These are phyloP conservation scores for Aegilops sharonensis DNA, from an alignment of 176 grass and related monocot species.

Conservation along the genomic window DNA sequence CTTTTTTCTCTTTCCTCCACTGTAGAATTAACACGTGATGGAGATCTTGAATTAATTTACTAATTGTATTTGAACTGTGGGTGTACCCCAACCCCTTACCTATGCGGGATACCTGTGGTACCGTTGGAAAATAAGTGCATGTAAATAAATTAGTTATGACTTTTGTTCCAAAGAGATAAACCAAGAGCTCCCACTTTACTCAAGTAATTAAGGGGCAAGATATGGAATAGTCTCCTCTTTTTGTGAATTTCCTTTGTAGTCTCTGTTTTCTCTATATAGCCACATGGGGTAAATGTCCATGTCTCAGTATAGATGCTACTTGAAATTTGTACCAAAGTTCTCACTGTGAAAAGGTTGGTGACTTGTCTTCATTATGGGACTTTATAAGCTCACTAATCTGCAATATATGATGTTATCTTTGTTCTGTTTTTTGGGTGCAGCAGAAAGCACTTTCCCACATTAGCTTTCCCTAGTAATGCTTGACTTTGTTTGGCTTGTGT, in stretches of 20 bases:
- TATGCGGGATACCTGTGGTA: not conserved
- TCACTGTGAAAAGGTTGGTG: not conserved
- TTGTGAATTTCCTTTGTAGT: not conserved
- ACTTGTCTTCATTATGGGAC: not conserved
- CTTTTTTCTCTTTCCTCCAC: conserved; percentile 5
- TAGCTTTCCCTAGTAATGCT: conserved; percentile 23
- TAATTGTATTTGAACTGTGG: conserved; percentile 1
- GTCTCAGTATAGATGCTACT: not conserved
- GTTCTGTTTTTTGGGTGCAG: not conserved
- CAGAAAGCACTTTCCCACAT: not conserved
- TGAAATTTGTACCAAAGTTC: not conserved
- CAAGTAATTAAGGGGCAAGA: not conserved
- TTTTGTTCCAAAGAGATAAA: not conserved
- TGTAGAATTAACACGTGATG: not conserved
- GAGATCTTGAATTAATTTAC: not conserved
- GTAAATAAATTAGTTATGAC: not conserved
- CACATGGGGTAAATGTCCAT: conserved; percentile 3
- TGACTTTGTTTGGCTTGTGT: conserved; percentile 20
- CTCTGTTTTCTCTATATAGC: not conserved
- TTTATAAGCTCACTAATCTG: not conserved
- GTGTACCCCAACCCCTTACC: not conserved
- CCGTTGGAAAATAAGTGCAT: not conserved
- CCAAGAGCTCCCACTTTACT: conserved; percentile 2
- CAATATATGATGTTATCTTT: not conserved
- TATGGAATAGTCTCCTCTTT: not conserved